These are phyloP conservation scores for Solanum appendiculatum DNA, from an alignment of 257 asterid genomes.

Conservation along the genomic window DNA sequence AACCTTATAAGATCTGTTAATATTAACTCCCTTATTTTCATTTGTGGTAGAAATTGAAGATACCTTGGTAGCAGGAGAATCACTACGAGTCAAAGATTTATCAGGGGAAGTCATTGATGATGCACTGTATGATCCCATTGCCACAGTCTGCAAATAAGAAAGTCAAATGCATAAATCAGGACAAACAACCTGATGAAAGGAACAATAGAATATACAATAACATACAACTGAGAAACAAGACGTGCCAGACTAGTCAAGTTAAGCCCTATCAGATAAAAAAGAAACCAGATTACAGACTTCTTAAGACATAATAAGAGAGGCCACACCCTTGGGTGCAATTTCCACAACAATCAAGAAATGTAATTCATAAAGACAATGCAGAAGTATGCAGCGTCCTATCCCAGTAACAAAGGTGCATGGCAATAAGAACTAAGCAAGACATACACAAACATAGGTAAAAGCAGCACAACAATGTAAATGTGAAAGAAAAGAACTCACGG, in stretches of 20 bases:
- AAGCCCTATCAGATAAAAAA: not conserved
- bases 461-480: not conserved
- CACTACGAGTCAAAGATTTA: not conserved
- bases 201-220: not conserved
- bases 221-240: not conserved
- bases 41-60: constrained; percentile 25
- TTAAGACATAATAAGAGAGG: not conserved
- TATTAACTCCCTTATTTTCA: constrained; percentile 99
- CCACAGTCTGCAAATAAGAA: not conserved
- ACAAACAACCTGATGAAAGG: not conserved
- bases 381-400: not conserved
- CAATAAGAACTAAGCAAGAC: not conserved
- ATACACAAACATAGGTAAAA: not conserved
- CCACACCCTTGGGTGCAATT: not conserved
- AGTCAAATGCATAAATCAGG: not conserved
- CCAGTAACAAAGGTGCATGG: not conserved
- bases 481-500: not conserved
- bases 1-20: constrained; percentile 98
- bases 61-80: not conserved
- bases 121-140: not conserved
- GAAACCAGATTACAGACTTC: not conserved
- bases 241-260: not conserved
- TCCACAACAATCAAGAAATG: not conserved
- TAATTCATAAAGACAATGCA: not conserved
- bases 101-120: not conserved